Percentiles rank a stretch among this genome's conserved stretches.
Evolutionary conservation across 106 monocot species (phyloP).

Genomic region (Triglochin maritima): DNA sequence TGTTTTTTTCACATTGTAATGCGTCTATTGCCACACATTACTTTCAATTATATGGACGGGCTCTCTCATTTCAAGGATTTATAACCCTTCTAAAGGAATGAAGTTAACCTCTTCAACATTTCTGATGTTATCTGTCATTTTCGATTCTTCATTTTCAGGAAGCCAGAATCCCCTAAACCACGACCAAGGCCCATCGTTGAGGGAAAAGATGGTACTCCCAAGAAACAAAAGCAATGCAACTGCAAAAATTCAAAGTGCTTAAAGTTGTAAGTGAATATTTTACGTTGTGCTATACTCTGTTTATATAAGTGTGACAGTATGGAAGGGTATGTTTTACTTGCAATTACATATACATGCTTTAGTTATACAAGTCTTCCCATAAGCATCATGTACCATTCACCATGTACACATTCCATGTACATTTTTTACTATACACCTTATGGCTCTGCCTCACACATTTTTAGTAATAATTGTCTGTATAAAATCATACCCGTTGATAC

Average conservation of each 20-base stretch:
- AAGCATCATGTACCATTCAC: neutral
- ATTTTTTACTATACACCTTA: neutral
- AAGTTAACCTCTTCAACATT: neutral
- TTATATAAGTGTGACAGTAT: too few relatives aligned
- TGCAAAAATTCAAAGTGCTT: conserved; percentile 91
- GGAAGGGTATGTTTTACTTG: neutral
- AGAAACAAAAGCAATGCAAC: conserved; percentile 89
- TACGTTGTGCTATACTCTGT: too few relatives aligned
- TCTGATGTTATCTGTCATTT: neutral
- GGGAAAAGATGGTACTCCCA: conserved; percentile 81
- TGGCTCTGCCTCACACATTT: neutral
- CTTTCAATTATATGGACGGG: neutral
- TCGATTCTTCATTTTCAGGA: conserved; percentile 33
- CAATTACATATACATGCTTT: neutral
- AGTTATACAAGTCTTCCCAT: neutral
- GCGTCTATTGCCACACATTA: neutral
- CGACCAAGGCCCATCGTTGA: conserved; percentile 48
- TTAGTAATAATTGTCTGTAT: neutral
- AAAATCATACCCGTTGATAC: too few relatives aligned
- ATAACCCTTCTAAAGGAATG: neutral
- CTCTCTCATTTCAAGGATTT: neutral
- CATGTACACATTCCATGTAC: neutral
- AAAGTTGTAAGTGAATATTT: conserved; percentile 62
- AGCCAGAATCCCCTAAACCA: conserved; percentile 73
- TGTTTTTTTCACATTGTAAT: neutral